Conservation (phyloP, 129 eudicot species). For the carrot (Daucus carota) region DH1_v3.0 NC_030387.2:21797001-21797500, state of each 20-base stretch:
- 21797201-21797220: too few species aligned
- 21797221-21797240: constrained; percentile 19
- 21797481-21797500: constrained; percentile 69
- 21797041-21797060: too few species aligned
- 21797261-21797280: constrained; percentile 43
- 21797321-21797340: constrained; percentile 59
- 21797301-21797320: constrained; percentile 76
- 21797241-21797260: constrained; percentile 23
- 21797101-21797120: too few species aligned
- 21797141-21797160: too few species aligned
- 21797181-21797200: too few species aligned
- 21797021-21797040: too few species aligned
- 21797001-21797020: too few species aligned
- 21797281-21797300: constrained; percentile 56
- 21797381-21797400: constrained; percentile 21
- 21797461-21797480: constrained; percentile 82
- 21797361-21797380: constrained; percentile 42
- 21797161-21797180: too few species aligned
- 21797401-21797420: constrained; percentile 30
- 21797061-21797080: too few species aligned
- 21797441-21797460: constrained; percentile 53
- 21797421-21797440: constrained; percentile 60
- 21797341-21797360: constrained; percentile 29
- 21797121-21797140: too few species aligned
- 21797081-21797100: too few species aligned